Evolutionary conservation across 768 basidiomycete species (phyloP), one percentile per base, ranked within the genome.

Genomic region (Russula lepida): DNA sequence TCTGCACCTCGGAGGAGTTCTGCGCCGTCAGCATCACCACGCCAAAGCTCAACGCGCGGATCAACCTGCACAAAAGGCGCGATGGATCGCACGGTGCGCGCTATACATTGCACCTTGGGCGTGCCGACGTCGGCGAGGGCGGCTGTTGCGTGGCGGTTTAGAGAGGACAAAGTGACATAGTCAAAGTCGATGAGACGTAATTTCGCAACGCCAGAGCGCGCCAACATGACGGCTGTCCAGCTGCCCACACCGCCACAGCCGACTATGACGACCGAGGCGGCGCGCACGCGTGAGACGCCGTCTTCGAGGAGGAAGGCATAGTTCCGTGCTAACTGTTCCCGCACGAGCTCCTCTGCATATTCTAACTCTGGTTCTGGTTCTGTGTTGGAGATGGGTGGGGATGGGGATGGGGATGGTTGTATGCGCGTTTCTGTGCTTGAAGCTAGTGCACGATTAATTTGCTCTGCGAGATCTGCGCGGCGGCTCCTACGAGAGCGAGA

Each of bases 161-260:
- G 81, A 0, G 93, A 97, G 2, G 92, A 95, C 15, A 99, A 77
- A 0, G 95, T 94, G 65, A 98, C 95, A 65, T 95, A 85, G 81
- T 98, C 97, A 71, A 98, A 98, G 77, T 98, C 92, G 11, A 93
- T 76, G n/a, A 92, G 78, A 23, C 91, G 81, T 65, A 92, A 84
- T 59, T 81, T 84, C 27, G 85, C 81, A 23, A 92, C 78, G 28
- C 90, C 89, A 89, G 92, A 94, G 71, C 94, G 77, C 48, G 84
- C 86, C 28, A 93, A 83, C 95, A 95, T 95, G 33, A 95, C 82
- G 17, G 94, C 93, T 39, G 86, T 89, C 91, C 93, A 95, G 69
- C 91, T 94, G 0, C 97, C 97, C 0, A 99, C 97, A 2, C 97
- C 95, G 60, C 97, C 97, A 66, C 94, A 92, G 6, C 97, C 97